Evolutionary conservation across 495 filamentous ascomycete genomes (phyloP).

Genomic region (Hypoxylon intermedium): DNA sequence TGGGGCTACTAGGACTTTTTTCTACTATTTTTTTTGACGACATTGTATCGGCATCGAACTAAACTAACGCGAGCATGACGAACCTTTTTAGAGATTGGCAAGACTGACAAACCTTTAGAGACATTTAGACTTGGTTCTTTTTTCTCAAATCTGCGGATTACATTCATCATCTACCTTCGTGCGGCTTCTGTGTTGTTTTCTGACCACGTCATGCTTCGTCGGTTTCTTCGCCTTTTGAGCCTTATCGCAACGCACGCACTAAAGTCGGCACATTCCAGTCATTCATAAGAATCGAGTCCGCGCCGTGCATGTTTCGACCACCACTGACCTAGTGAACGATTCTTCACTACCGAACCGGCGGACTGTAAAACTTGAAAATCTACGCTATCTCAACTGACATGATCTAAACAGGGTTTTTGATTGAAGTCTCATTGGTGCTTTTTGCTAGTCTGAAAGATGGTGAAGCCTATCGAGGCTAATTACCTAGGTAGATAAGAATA

Average conservation of each 20-base stretch:
- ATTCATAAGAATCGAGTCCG: background rate
- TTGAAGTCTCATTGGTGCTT: too few species aligned
- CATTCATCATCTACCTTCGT: slow-evolving; percentile 22
- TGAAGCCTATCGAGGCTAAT: too few species aligned
- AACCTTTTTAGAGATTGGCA: slow-evolving; percentile 25
- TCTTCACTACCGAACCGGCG: too few species aligned
- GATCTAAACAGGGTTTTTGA: too few species aligned
- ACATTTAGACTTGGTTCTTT: slow-evolving; percentile 28
- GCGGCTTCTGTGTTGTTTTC: slow-evolving; percentile 16
- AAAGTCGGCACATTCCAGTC: background rate
- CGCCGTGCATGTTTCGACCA: slow-evolving; percentile 19
- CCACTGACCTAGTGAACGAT: background rate
- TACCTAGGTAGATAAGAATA: too few species aligned
- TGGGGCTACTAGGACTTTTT: too few species aligned
- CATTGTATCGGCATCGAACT: slow-evolving; percentile 18
- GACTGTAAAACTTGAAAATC: too few species aligned
- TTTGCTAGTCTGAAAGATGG: too few species aligned
- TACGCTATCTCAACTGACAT: too few species aligned
- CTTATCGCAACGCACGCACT: background rate
- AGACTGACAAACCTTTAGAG: slow-evolving; percentile 28
- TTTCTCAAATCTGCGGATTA: slow-evolving; percentile 2
- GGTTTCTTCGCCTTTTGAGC: background rate
- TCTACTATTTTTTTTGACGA: too few species aligned
- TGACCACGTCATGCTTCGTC: slow-evolving; percentile 6
- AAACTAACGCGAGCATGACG: slow-evolving; percentile 25